Evolutionary conservation across 2,329 filamentous ascomycete species (phyloP).

Genomic region (Paracamarosporium sp.): DNA sequence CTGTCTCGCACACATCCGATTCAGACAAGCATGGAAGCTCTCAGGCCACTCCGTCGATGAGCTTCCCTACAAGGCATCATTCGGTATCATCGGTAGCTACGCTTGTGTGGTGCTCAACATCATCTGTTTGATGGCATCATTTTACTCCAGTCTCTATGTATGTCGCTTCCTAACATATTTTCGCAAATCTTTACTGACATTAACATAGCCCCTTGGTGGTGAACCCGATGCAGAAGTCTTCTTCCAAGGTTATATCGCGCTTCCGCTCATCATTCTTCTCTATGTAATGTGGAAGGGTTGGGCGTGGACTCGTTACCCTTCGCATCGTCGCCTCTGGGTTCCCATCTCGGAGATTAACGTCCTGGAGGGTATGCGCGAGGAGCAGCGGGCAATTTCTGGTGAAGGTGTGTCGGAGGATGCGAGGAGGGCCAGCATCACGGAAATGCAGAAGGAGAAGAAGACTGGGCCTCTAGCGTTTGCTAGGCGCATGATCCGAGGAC

Average conservation of each 20-base stretch:
- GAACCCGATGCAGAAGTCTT: conserved; percentile 47
- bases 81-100: conserved; percentile 46
- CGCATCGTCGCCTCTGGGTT: conserved; percentile 33
- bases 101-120: conserved; percentile 41
- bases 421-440: background rate
- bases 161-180: background rate
- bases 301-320: conserved; percentile 24
- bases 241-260: conserved; percentile 54
- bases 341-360: conserved; percentile 40
- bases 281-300: conserved; percentile 57
- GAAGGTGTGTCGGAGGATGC: background rate
- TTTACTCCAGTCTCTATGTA: conserved; percentile 40
- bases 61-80: conserved; percentile 45
- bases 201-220: conserved; percentile 26
- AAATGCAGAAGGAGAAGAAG: background rate
- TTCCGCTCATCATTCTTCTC: conserved; percentile 50
- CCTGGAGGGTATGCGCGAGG: conserved; percentile 35
- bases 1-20: conserved; percentile 88
- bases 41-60: conserved; percentile 46
- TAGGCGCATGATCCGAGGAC: background rate
- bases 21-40: conserved; percentile 62
- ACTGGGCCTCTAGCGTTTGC: background rate
- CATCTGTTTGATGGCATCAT: conserved; percentile 44
- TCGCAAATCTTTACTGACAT: conserved; percentile 2
- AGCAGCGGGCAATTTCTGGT: conserved; percentile 6